A percentile compares a stretch with the other conserved stretches of the same genome.
These are phyloP conservation scores for Cyclaneusma minus DNA, from an alignment of 2,329 filamentous ascomycete genomes.

Conservation along the genomic window DNA sequence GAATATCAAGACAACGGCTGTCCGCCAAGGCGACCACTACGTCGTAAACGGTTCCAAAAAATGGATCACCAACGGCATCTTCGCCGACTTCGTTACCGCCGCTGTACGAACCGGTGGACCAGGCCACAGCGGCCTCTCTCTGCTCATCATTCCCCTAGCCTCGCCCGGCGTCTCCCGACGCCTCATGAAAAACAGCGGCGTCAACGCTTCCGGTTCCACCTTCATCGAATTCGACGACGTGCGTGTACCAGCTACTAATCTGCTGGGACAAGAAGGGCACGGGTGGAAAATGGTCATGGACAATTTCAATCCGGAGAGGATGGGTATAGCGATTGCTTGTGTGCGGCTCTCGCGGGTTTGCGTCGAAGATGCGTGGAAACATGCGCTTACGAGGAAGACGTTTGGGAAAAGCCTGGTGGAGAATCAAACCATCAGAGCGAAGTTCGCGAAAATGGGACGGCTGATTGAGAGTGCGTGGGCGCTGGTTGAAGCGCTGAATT, in stretches of 20 bases:
- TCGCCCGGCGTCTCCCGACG: conserved; percentile 33
- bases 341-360: conserved; percentile 42
- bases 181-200: conserved; percentile 47
- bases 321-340: conserved; percentile 37
- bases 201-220: conserved; percentile 43
- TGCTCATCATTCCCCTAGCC: conserved; percentile 38
- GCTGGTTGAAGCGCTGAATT: conserved; percentile 45
- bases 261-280: conserved; percentile 35
- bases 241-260: conserved; percentile 33
- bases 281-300: conserved; percentile 44
- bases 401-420: conserved; percentile 42
- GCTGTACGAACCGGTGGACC: conserved; percentile 42
- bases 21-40: conserved; percentile 33
- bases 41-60: conserved; percentile 54
- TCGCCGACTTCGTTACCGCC: conserved; percentile 44
- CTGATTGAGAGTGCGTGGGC: conserved; percentile 46
- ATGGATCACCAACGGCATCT: conserved; percentile 49
- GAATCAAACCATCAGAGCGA: conserved; percentile 42
- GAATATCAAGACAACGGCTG: conserved; percentile 43
- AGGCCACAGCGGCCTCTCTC: conserved; percentile 36
- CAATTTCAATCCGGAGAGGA: conserved; percentile 44
- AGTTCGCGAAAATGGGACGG: conserved; percentile 41
- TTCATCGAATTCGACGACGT: conserved; percentile 41
- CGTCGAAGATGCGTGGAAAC: conserved; percentile 32
- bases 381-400: conserved; percentile 35